A percentile compares a stretch with the other conserved stretches of the same genome.
These are phyloP conservation scores for Wickerhamomyces sp. DNA, from an alignment of 1,139 yeast genomes.

Conservation along the genomic window DNA sequence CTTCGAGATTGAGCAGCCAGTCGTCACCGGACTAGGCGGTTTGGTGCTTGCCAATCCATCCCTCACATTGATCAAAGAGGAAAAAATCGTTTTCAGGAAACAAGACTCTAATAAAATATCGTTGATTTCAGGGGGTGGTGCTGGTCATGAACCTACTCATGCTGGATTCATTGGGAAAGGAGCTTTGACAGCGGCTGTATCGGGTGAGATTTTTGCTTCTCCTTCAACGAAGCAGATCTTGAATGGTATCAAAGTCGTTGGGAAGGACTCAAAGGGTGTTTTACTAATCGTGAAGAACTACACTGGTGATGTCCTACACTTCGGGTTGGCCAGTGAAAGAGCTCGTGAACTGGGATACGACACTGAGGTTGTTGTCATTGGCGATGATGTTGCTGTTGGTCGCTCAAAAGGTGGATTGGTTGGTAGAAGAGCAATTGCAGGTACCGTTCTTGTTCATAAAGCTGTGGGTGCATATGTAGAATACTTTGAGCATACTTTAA, in stretches of 20 bases:
- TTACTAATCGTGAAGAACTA: constrained; percentile 81
- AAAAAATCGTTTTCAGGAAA: constrained; percentile 56
- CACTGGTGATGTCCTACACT: constrained; percentile 90
- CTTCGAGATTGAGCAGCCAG: constrained; percentile 50
- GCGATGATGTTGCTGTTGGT: constrained; percentile 94
- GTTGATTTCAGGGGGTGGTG: constrained; percentile 86
- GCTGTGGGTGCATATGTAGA: constrained; percentile 74
- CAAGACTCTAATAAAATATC: constrained; percentile 49
- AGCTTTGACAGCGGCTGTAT: constrained; percentile 78
- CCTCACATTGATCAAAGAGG: constrained; percentile 56
- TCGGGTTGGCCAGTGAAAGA: constrained; percentile 86
- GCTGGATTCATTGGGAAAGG: constrained; percentile 88
- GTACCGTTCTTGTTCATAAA: constrained; percentile 83
- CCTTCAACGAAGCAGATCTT: constrained; percentile 87
- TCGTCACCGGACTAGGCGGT: constrained; percentile 60
- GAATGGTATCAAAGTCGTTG: constrained; percentile 48
- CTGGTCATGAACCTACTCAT: constrained; percentile 94
- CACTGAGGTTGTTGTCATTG: constrained; percentile 69
- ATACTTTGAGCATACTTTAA: constrained; percentile 38
- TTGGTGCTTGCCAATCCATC: constrained; percentile 66
- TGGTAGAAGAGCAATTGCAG: constrained; percentile 91
- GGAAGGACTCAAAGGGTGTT: constrained; percentile 53
- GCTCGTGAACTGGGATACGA: constrained; percentile 72
- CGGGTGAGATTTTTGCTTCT: constrained; percentile 86
- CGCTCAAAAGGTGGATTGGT: constrained; percentile 81